Evolutionary conservation across 78 protist genomes (phyloP), one percentile per base, ranked within the genome.

Genomic region (Dictyostelium firmibasis): DNA sequence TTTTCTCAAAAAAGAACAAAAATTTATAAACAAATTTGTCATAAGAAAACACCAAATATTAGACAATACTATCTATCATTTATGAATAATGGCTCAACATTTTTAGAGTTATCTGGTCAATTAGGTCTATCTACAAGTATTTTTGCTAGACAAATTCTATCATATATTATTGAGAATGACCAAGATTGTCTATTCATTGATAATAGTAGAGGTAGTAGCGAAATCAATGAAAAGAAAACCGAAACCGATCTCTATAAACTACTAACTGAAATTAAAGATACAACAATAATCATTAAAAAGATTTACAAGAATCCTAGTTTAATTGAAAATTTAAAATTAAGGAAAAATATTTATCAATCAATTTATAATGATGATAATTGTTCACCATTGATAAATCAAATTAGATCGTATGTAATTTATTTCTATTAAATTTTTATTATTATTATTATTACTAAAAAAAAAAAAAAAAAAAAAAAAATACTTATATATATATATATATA

Each of bases 351-450:
- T 16, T 57, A 64, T 9, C 88, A 83, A 60, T 57, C 88, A 69
- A 47, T 84, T 41, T 84, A 78, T 31, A 53, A 62, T 35, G 96
- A 92, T 50, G 96, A 86, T 35, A 93, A 86, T 67, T 85, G 84
- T 18, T 92, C 96, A 84, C 96, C 96, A 43, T 31, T 92, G 27
- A 50, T 92, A 9, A 85, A 92, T 27, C 74, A 92, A 78, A 92
- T 84, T n/a, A 83, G 87, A 81, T 78, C 93, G 93, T 87, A 87
- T 57, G 93, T 76, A n/a, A 35, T 14, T 33, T 33, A 1, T 53
- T 16, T 53, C 25, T n/a, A n/a, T n/a, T n/a, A n/a, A n/a, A 8
- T 69, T 29, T n/a, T 9, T 69, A 25, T 69, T 29, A 9, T 23
- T 25, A 25, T 69, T 2, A 9, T 23, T 23, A 69, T 69, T 29